Evolutionary conservation across 2,329 filamentous ascomycete genomes (phyloP).

Genomic region (Fusarium praegraminearum): DNA sequence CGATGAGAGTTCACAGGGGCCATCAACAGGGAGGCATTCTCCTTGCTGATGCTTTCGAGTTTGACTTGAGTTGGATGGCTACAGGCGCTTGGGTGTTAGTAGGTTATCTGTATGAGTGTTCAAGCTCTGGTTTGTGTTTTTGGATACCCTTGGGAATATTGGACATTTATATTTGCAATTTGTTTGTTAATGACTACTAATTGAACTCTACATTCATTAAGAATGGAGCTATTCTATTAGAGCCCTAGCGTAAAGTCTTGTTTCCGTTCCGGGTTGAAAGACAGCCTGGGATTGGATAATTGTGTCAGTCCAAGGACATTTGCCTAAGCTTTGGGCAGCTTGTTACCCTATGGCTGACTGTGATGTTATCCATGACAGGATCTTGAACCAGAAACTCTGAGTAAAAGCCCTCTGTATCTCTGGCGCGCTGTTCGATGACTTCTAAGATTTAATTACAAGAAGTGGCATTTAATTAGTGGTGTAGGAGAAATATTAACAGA

Average conservation of each 20-base stretch:
- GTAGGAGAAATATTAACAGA: too few species aligned
- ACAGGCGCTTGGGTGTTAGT: not conserved
- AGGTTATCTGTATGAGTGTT: not conserved
- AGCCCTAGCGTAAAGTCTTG: slow-evolving; percentile 8
- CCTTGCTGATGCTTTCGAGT: not conserved
- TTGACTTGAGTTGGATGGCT: not conserved
- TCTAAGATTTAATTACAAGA: not conserved
- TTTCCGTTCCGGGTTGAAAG: slow-evolving; percentile 18
- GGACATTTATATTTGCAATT: not conserved
- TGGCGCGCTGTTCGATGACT: rapidly evolving
- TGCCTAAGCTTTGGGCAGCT: not conserved
- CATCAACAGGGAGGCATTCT: not conserved
- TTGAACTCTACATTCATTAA: not conserved
- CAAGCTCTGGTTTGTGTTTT: not conserved
- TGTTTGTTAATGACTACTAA: not conserved
- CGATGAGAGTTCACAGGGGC: not conserved
- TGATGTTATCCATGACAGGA: not conserved
- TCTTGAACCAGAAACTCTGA: not conserved
- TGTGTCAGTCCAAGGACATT: not conserved
- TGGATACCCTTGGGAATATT: slow-evolving; percentile 1
- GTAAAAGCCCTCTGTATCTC: not conserved
- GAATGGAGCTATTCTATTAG: slow-evolving; percentile 11
- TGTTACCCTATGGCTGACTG: slow-evolving; percentile 2
- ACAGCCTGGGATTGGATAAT: slow-evolving; percentile 16
- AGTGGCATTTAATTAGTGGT: not conserved